Evolutionary conservation across 257 asterid species (phyloP).

Genomic region (Plectranthus barbatus): DNA sequence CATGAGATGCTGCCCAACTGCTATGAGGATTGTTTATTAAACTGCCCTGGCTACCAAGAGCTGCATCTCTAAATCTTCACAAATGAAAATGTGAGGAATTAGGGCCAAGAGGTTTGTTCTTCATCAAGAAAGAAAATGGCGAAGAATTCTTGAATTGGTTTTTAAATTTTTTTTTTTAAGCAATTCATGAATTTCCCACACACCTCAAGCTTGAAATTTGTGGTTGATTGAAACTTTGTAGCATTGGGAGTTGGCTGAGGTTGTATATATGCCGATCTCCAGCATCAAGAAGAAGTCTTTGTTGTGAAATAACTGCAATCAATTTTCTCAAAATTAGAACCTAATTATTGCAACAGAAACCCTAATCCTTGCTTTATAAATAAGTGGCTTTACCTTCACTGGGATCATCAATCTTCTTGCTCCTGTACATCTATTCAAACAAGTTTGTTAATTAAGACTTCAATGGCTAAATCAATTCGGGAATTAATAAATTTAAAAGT

Average conservation of each 20-base stretch:
- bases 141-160: background rate
- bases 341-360: conserved; percentile 2
- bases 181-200: background rate
- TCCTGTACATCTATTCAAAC: conserved; percentile 66
- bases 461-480: background rate
- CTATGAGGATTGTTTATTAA: conserved; percentile 34
- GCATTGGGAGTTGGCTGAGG: conserved; percentile 75
- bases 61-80: conserved; percentile 39
- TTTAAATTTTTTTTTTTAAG: no score
- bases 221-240: conserved; percentile 50
- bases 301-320: conserved; percentile 42
- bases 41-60: conserved; percentile 26
- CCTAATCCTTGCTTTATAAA: conserved; percentile 18
- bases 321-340: background rate
- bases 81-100: background rate
- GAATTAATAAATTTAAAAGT: background rate
- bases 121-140: background rate
- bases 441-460: background rate
- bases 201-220: conserved; percentile 41
- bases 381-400: conserved; percentile 53
- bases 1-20: conserved; percentile 23
- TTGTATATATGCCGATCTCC: conserved; percentile 72
- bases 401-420: conserved; percentile 92
- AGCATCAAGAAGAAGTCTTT: conserved; percentile 51
- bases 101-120: background rate